These are phyloP conservation scores for Lanmaoa pseudosensibilis DNA, from an alignment of 768 basidiomycete genomes.

Conservation along the genomic window DNA sequence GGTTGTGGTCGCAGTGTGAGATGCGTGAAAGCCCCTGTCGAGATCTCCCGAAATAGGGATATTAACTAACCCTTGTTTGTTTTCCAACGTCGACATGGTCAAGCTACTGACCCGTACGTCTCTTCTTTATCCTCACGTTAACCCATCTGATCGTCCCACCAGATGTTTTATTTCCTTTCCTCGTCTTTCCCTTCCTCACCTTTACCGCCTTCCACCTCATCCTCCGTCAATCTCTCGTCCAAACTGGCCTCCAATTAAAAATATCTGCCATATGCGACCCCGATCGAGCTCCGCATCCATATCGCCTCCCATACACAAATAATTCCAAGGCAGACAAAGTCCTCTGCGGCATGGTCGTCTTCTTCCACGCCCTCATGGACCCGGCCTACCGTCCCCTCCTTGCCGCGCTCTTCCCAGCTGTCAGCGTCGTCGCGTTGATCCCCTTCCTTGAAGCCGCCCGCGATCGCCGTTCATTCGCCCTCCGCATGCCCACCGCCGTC, in stretches of 20 bases:
- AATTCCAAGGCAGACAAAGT: conserved; percentile 34
- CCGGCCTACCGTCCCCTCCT: conserved; percentile 17
- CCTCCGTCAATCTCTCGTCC: conserved; percentile 12
- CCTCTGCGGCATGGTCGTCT: conserved; percentile 45
- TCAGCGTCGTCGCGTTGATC: conserved; percentile 33
- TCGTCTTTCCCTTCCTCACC: conserved; percentile 20
- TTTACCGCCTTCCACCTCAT: conserved; percentile 12
- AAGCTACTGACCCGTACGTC: conserved; percentile 1
- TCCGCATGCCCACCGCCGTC: conserved; percentile 44
- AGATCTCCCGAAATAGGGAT: no score
- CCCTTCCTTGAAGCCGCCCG: conserved; percentile 48
- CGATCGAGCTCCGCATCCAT: conserved; percentile 22
- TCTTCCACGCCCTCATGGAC: conserved; percentile 42
- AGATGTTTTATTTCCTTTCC: conserved; percentile 20
- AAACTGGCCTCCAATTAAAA: conserved; percentile 10
- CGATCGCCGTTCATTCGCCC: conserved; percentile 31
- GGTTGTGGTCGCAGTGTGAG: not conserved
- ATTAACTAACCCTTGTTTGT: no score
- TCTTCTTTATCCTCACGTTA: not conserved
- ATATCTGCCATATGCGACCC: conserved; percentile 38
- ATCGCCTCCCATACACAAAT: conserved; percentile 43
- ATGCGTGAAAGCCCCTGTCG: not conserved
- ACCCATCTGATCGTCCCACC: not conserved
- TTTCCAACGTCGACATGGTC: not conserved
- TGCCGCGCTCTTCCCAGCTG: conserved; percentile 10